These are phyloP conservation scores for Calonectria pauciramosa DNA, from an alignment of 2,329 filamentous ascomycete genomes.

Conservation along the genomic window DNA sequence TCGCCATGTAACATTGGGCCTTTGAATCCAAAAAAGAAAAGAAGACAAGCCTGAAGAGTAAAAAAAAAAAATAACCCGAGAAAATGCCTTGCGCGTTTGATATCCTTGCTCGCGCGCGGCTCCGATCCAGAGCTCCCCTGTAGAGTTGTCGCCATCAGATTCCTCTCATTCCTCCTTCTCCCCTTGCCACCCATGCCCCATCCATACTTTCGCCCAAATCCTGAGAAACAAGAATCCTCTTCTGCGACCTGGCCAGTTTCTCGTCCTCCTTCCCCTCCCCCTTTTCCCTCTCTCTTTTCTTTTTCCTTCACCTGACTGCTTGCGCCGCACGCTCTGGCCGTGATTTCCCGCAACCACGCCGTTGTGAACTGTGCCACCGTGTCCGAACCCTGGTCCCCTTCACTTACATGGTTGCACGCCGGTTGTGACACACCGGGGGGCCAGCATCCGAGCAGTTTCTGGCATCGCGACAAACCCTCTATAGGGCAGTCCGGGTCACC, in stretches of 20 bases:
- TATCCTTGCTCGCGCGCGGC: neutral
- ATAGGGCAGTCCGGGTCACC: conserved; percentile 36
- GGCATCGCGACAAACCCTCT: conserved; percentile 42
- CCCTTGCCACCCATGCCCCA: conserved; percentile 3
- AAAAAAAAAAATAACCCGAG: neutral
- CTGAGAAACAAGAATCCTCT: conserved; percentile 1
- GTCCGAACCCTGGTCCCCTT: neutral
- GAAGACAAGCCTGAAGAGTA: neutral
- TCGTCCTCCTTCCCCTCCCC: neutral
- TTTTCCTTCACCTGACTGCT: conserved; percentile 19
- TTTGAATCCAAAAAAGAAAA: neutral
- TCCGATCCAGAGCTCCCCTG: neutral
- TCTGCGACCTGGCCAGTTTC: neutral
- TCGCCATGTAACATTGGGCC: conserved; percentile 7
- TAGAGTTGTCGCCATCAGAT: neutral
- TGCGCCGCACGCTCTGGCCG: conserved; percentile 22
- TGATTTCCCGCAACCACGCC: conserved; percentile 18
- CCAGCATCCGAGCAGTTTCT: conserved; percentile 34
- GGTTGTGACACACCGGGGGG: conserved; percentile 31
- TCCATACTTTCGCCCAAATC: neutral
- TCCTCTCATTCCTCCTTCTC: neutral
- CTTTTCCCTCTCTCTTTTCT: neutral
- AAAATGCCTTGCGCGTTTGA: conserved; percentile 5
- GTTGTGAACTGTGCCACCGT: conserved; percentile 13
- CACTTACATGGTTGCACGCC: conserved; percentile 27